Conservation (phyloP, 345 rosid species). For the Viola odorata region DNA sequence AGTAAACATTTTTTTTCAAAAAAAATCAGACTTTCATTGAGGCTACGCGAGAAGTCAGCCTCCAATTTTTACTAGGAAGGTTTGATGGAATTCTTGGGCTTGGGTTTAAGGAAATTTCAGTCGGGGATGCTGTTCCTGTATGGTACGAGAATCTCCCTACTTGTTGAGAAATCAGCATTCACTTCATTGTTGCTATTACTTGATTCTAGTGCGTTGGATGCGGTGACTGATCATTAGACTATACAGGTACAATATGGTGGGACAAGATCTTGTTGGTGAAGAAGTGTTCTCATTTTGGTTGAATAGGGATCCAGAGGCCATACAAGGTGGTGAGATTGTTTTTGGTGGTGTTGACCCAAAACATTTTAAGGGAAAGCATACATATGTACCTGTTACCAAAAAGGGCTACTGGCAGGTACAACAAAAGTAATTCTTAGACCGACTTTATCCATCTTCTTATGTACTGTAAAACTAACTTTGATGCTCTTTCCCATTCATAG, state of each 20-base stretch:
- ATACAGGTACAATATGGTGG: conserved; percentile 65
- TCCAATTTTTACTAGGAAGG: conserved; percentile 46
- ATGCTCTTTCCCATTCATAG: conserved; percentile 28
- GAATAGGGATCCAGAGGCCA: conserved; percentile 42
- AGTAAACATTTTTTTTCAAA: no score
- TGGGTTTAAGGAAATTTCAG: conserved; percentile 73
- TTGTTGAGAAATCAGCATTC: not conserved
- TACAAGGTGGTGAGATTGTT: conserved; percentile 70
- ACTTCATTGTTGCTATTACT: not conserved
- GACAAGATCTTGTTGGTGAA: conserved; percentile 46
- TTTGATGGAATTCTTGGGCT: conserved; percentile 84
- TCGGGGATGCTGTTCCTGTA: conserved; percentile 52
- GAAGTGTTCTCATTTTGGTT: conserved; percentile 78
- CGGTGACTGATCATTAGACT: conserved; percentile 4
- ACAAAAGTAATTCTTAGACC: not conserved
- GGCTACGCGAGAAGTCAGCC: conserved; percentile 61
- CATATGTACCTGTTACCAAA: conserved; percentile 55
- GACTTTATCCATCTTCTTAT: not conserved
- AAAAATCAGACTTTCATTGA: conserved; percentile 56
- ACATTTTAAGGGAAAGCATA: conserved; percentile 65
- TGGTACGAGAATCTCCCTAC: conserved; percentile 38
- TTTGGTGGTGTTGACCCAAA: conserved; percentile 68
- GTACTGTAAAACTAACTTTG: conserved; percentile 7
- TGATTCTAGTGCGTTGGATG: not conserved
- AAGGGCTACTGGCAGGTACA: conserved; percentile 87